Evolutionary conservation across 139 green algal genomes (phyloP).

Genomic region (Ostreobium quekettii): DNA sequence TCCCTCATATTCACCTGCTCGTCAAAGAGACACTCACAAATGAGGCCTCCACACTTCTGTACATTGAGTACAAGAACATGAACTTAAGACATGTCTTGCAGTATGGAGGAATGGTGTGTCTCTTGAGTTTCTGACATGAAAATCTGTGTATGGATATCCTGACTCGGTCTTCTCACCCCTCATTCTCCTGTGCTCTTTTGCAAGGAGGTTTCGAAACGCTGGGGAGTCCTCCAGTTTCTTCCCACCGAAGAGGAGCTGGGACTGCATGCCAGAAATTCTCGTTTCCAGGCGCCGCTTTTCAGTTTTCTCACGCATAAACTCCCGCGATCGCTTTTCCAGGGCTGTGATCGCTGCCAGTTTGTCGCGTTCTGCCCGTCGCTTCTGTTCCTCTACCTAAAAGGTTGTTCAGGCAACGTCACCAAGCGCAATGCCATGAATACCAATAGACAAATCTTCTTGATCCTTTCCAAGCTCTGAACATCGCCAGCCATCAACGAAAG

Average conservation of each 20-base stretch:
- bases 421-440: too few species aligned
- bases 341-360: slow-evolving; percentile 90
- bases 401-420: too few species aligned
- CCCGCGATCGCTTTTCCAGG: slow-evolving; percentile 65
- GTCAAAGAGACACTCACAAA: not conserved
- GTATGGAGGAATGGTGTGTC: too few species aligned
- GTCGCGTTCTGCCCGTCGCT: slow-evolving; percentile 81
- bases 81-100: too few species aligned
- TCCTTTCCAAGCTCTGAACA: too few species aligned
- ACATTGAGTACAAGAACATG: too few species aligned
- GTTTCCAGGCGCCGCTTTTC: slow-evolving; percentile 63
- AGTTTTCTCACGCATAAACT: slow-evolving; percentile 87
- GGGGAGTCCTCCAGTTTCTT: slow-evolving; percentile 21
- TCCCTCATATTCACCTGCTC: slow-evolving; percentile 72
- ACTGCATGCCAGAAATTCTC: slow-evolving; percentile 66
- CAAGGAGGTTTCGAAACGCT: slow-evolving; percentile 9
- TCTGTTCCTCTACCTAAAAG: slow-evolving; percentile 91
- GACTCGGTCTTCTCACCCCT: not conserved
- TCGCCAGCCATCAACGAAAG: too few species aligned
- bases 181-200: slow-evolving; percentile 10
- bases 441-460: too few species aligned
- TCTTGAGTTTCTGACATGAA: too few species aligned
- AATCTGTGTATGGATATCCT: too few species aligned
- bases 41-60: too few species aligned
- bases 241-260: slow-evolving; percentile 77